Conservation (phyloP, 345 rosid genomes). For the Excoecaria cochinchinensis region DNA sequence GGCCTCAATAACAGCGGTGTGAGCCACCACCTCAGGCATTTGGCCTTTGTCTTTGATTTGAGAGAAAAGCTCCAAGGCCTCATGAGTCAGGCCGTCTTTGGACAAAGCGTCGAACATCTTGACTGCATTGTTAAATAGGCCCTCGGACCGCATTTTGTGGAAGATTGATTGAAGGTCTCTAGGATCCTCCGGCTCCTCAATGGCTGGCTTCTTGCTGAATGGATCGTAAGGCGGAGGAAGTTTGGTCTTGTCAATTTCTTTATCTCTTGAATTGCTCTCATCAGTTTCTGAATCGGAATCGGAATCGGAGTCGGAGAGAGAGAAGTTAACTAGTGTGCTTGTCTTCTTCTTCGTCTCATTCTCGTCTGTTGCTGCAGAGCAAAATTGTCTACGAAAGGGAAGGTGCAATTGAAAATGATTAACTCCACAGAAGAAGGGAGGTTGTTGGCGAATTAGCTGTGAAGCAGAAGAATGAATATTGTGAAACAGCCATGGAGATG, state of each 20-base stretch:
- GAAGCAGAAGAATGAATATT: not conserved
- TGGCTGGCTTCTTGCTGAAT: conserved; percentile 44
- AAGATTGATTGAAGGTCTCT: conserved; percentile 60
- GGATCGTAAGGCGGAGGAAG: conserved; percentile 75
- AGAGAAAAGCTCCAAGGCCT: conserved; percentile 67
- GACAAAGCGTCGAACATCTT: conserved; percentile 90
- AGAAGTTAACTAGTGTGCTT: conserved; percentile 69
- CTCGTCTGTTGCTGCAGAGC: not conserved
- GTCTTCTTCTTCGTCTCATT: not conserved
- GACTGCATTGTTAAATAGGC: conserved; percentile 49
- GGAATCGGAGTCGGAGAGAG: conserved; percentile 51
- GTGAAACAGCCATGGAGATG: not conserved
- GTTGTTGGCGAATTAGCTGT: not conserved
- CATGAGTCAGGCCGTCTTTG: conserved; percentile 68
- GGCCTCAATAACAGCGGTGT: conserved; percentile 73
- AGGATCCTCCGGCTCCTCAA: conserved; percentile 60
- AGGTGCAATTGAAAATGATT: not conserved
- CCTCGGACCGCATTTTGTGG: conserved; percentile 57
- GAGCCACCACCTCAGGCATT: conserved; percentile 72
- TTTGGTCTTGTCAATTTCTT: conserved; percentile 24
- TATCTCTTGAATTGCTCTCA: conserved; percentile 1
- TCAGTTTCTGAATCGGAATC: conserved; percentile 19
- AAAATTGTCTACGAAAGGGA: not conserved
- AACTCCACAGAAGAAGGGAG: not conserved
- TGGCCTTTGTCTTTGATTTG: conserved; percentile 63